These are phyloP conservation scores for Herpotrichia juniperi DNA, from an alignment of 2,329 filamentous ascomycete genomes.

Conservation along the genomic window DNA sequence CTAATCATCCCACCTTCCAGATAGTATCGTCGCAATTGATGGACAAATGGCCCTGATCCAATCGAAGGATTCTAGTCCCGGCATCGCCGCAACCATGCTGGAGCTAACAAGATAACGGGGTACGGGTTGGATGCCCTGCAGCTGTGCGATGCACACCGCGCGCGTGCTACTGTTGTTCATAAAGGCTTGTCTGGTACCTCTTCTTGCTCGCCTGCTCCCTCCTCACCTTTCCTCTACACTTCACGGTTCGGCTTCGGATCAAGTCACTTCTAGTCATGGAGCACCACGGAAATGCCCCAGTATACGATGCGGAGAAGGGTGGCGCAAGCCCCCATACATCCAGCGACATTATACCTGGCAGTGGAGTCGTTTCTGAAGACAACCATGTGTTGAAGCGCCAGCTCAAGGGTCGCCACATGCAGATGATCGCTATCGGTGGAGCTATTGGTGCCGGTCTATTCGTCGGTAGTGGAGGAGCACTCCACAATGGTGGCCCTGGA, in stretches of 20 bases:
- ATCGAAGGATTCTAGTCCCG: conserved; percentile 15
- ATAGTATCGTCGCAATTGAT: conserved; percentile 6
- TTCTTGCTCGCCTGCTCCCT: background rate
- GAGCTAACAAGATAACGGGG: conserved; percentile 13
- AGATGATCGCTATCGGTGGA: conserved; percentile 66
- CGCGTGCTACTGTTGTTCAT: background rate
- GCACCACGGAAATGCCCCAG: background rate
- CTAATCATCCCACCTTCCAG: conserved; percentile 19
- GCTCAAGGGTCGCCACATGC: conserved; percentile 59
- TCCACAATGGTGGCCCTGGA: conserved; percentile 53
- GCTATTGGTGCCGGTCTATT: conserved; percentile 58
- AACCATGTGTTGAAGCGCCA: conserved; percentile 14
- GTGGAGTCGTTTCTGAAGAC: conserved; percentile 8
- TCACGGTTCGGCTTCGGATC: background rate
- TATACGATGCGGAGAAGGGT: conserved; percentile 19
- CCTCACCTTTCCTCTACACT: background rate
- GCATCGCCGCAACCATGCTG: conserved; percentile 4
- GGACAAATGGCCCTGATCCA: conserved; percentile 9
- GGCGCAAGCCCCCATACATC: conserved; percentile 8
- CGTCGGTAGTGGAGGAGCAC: conserved; percentile 48
- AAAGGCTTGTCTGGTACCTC: background rate
- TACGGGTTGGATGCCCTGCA: conserved; percentile 1
- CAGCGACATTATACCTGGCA: conserved; percentile 8
- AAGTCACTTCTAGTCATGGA: background rate
- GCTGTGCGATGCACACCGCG: background rate